Conservation (phyloP, 768 basidiomycete genomes). For the Pisolithus microcarpus region DNA sequence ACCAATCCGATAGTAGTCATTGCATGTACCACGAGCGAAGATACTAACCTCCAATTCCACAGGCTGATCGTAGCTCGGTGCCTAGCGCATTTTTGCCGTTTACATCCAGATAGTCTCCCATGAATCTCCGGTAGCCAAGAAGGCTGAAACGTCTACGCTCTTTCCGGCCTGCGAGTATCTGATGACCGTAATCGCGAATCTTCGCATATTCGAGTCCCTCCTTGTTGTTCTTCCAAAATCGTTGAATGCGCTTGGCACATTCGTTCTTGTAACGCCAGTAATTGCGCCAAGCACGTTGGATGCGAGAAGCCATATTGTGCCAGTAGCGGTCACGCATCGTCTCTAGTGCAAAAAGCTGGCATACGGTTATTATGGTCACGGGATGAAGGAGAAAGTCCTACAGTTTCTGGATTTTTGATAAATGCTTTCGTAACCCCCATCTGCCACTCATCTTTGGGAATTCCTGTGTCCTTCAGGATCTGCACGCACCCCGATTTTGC, state of each 20-base stretch:
- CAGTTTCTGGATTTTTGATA: constrained; percentile 98
- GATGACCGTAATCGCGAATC: constrained; percentile 90
- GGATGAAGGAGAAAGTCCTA: constrained; percentile 30
- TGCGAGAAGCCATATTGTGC: constrained; percentile 98
- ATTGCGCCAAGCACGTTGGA: constrained; percentile 94
- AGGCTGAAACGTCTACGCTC: constrained; percentile 91
- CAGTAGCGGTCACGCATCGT: constrained; percentile 99
- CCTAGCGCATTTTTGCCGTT: constrained; percentile 78
- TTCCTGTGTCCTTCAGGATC: constrained; percentile 92
- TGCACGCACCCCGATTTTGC: constrained; percentile 85
- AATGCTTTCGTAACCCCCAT: constrained; percentile 99
- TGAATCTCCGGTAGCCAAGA: constrained; percentile 87
- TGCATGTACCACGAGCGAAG: neutral
- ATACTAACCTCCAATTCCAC: constrained; percentile 64
- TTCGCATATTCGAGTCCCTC: constrained; percentile 85
- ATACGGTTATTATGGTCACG: neutral
- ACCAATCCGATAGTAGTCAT: neutral
- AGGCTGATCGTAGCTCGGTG: constrained; percentile 62
- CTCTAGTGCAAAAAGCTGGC: constrained; percentile 91
- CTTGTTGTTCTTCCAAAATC: constrained; percentile 99
- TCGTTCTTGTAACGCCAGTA: constrained; percentile 95
- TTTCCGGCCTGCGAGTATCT: constrained; percentile 84
- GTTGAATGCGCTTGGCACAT: constrained; percentile 89
- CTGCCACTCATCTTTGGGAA: constrained; percentile 97
- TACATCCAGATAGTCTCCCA: constrained; percentile 93